phyloP scores from a whole-genome alignment of 1,284 basidiomycete species.

The Ustilago shanxiensis region DNA sequence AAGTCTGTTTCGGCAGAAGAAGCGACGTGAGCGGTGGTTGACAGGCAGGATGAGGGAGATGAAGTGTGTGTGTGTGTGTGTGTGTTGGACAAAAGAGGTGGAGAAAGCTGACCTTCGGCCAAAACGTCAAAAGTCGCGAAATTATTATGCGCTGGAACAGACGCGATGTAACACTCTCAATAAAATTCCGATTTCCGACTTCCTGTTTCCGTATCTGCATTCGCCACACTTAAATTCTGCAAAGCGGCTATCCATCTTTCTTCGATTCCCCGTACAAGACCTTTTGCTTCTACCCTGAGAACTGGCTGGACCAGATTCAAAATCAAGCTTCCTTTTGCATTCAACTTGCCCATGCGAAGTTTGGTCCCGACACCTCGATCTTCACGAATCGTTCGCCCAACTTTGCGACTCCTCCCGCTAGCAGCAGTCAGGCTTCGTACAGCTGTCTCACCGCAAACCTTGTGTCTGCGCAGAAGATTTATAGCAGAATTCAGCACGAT shows the following conservation, averaged over 20 bases:
- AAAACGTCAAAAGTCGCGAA: conserved; percentile 7
- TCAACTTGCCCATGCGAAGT: conserved; percentile 14
- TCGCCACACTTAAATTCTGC: conserved; percentile 10
- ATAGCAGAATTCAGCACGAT: background rate
- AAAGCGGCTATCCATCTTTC: conserved; percentile 11
- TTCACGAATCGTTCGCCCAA: too few species aligned
- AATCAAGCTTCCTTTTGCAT: background rate
- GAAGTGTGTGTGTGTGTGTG: too few species aligned
- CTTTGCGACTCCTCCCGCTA: background rate
- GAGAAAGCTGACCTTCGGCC: conserved; percentile 11
- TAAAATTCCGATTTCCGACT: background rate
- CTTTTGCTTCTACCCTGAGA: background rate
- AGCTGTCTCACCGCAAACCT: background rate
- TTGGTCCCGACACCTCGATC: background rate
- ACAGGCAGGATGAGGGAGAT: background rate
- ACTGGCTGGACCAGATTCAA: conserved; percentile 6
- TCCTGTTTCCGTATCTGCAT: background rate
- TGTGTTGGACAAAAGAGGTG: conserved; percentile 1
- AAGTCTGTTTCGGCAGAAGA: background rate
- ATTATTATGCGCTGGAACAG: background rate
- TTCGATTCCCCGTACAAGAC: background rate
- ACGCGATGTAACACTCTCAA: conserved; percentile 6
- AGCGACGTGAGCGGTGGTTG: background rate
- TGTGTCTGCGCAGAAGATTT: background rate
- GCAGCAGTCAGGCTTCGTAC: background rate